These are phyloP conservation scores for Neopestalotiopsis sp. DNA, from an alignment of 2,329 filamentous ascomycete species.

Conservation along the genomic window DNA sequence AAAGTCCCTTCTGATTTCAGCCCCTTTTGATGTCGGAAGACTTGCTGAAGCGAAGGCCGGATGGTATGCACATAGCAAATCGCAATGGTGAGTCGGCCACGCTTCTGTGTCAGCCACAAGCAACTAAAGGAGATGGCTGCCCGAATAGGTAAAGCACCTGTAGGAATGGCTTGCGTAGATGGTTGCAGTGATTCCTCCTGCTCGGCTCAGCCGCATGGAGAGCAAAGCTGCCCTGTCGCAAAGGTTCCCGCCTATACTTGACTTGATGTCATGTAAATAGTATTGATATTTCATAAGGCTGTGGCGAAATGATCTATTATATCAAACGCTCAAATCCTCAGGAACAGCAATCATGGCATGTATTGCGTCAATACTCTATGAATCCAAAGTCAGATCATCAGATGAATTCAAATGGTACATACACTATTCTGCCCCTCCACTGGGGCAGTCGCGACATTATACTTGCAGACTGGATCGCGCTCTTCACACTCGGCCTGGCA, in stretches of 20 bases:
- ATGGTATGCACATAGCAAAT: background rate
- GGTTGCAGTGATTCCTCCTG: background rate
- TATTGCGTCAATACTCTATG: background rate
- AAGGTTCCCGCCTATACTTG: background rate
- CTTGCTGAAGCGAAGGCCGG: background rate
- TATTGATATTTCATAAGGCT: background rate
- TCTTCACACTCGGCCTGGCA: slow-evolving; percentile 20
- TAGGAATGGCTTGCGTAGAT: background rate
- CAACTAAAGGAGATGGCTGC: background rate
- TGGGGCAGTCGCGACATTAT: background rate
- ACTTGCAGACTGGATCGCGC: slow-evolving; percentile 11
- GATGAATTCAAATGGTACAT: background rate
- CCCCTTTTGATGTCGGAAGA: no score
- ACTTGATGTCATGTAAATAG: background rate
- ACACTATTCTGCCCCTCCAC: background rate
- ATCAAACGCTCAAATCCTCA: background rate
- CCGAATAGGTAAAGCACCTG: background rate
- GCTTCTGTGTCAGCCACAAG: background rate
- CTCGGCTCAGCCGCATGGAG: background rate
- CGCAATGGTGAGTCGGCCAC: background rate
- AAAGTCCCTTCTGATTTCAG: no score
- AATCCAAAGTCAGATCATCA: background rate
- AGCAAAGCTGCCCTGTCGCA: background rate
- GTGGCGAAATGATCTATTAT: background rate
- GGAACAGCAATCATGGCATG: background rate